phyloP scores from a whole-genome alignment of 2,329 filamentous ascomycete species.

The Colletotrichum aenigma region DNA sequence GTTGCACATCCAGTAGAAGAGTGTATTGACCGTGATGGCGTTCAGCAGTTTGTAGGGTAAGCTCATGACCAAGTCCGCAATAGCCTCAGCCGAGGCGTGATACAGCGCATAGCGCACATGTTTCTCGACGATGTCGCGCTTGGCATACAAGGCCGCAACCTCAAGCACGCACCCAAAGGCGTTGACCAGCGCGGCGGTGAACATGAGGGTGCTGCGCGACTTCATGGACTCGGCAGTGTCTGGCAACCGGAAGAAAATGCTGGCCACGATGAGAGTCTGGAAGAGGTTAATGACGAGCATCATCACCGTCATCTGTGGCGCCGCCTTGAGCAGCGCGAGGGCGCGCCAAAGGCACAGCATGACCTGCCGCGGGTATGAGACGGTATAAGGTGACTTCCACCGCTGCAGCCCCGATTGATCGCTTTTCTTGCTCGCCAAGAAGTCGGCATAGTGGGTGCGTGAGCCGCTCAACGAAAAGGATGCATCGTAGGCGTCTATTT shows the following conservation, averaged over 20 bases:
- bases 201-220: conserved; percentile 34
- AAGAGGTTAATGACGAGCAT: conserved; percentile 44
- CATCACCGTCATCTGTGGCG: conserved; percentile 22
- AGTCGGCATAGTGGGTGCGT: conserved; percentile 5
- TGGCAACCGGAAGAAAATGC: conserved; percentile 68
- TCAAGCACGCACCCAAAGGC: conserved; percentile 47
- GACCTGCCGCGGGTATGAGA: conserved; percentile 25
- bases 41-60: conserved; percentile 53
- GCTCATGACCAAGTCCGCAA: conserved; percentile 43
- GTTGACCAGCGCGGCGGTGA: conserved; percentile 42
- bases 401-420: conserved; percentile 8
- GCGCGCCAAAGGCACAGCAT: conserved; percentile 24
- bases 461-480: background rate
- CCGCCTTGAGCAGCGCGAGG: conserved; percentile 17
- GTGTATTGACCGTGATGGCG: conserved; percentile 54
- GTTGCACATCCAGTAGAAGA: conserved; percentile 36
- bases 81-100: conserved; percentile 33
- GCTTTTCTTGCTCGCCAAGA: background rate
- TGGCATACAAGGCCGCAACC: conserved; percentile 32
- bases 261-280: conserved; percentile 69
- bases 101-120: conserved; percentile 36
- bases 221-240: conserved; percentile 63
- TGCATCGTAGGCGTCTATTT: background rate
- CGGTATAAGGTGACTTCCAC: conserved; percentile 22
- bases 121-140: conserved; percentile 33